Evolutionary conservation across 176 grass and related monocot genomes (phyloP).

Genomic region (Triticum dicoccoides): DNA sequence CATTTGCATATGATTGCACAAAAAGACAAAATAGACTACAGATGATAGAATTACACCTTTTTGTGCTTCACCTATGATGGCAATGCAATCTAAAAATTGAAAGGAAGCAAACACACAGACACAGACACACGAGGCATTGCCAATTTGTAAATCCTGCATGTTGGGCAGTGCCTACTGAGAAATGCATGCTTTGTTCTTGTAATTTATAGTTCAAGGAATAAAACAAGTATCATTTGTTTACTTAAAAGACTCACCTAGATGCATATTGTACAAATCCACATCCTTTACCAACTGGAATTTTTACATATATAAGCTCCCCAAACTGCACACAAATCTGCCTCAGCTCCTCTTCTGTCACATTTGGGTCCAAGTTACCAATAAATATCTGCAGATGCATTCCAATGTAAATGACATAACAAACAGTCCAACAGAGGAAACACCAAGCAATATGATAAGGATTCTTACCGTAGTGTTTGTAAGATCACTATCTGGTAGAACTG

Average conservation of each 20-base stretch:
- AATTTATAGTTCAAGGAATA: not conserved
- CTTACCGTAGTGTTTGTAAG: slow-evolving; percentile 71
- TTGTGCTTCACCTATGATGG: not conserved
- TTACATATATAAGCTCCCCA: slow-evolving; percentile 90
- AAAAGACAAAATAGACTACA: not conserved
- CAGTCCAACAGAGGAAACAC: slow-evolving; percentile 6
- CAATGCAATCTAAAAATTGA: not conserved
- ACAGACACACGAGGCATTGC: not conserved
- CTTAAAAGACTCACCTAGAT: slow-evolving; percentile 47
- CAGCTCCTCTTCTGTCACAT: slow-evolving; percentile 89
- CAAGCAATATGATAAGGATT: slow-evolving; percentile 16
- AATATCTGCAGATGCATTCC: slow-evolving; percentile 71
- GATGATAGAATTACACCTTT: not conserved
- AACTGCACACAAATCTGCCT: slow-evolving; percentile 77
- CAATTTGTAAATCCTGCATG: not conserved
- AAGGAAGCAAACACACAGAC: not conserved
- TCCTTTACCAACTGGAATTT: slow-evolving; percentile 92
- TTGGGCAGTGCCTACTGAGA: not conserved
- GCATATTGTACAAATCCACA: slow-evolving; percentile 92
- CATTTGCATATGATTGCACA: not conserved
- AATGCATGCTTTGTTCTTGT: not conserved
- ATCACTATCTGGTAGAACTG: slow-evolving; percentile 65
- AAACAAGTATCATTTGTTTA: not conserved
- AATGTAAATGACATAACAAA: slow-evolving; percentile 43
- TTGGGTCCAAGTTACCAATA: slow-evolving; percentile 93